Base-by-base conservation (phyloP, 2,329 filamentous ascomycete genomes). In the Pseudopyricularia cyperi region DNA sequence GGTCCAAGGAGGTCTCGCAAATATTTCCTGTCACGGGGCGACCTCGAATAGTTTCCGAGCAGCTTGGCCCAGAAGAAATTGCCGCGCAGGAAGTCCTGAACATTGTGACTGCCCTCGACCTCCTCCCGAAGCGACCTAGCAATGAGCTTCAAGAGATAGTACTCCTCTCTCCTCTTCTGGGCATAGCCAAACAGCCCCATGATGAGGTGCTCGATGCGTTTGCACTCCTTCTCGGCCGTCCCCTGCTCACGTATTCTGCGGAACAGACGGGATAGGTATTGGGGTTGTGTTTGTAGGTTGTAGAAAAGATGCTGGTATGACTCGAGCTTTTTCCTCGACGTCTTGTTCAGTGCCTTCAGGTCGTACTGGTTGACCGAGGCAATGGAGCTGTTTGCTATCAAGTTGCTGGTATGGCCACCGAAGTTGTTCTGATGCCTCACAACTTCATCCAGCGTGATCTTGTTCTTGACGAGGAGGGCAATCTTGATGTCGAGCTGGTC, bases 401-500 rank as follows among this genome's bases (percentile, higher is more conserved):
- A 77, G 54, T 81, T 87, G 56, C 89, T 85, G 22, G 56, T 50
- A 61, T 93, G 86, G 2, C 91, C 90, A 52, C 93, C 93, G 61
- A 93, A 96, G 65, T 95, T 94, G 71, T 86, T 91, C 63, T 98
- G 93, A 64, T 97, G 93, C 61, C 89, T 89, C 52, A 98, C 87
- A 28, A 98, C 93, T 68, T 98, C 94, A 63, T 98, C 93, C 4
- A 98, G 76, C 0, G 93, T 97, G 62, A 98, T 98, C 69, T 98
- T 98, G 78, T 98, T 98, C 76, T 97, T 97, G 61, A 98, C 93
- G 17, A 98, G 76, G 3, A 98, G 78, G 1, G 93, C 93, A 65
- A 98, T 98, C 71, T 98, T 98, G 74, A 98, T 95, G 63, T 98
- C 94, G 34, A 98, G 79, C 65, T 98, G 93, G 61, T 95, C 90